Evolutionary conservation across 192 early-diverging fungal genomes (phyloP), one percentile per base, ranked within the genome.

Genomic region (Spizellomyces sp.): DNA sequence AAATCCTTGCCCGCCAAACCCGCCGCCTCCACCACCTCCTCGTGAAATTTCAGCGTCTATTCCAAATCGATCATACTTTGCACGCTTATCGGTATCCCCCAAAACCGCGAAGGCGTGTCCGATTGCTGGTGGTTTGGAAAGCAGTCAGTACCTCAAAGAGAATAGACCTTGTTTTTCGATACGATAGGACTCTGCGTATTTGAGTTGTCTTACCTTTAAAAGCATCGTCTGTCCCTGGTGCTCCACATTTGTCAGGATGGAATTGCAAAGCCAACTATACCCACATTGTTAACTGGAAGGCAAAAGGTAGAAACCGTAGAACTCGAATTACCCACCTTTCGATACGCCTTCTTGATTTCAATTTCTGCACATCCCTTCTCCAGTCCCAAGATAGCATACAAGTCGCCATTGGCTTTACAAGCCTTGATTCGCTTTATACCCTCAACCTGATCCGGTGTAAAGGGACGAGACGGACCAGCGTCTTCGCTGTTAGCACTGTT

Each of bases 201-300:
- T 54, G 50, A n/a, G 48, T 54, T 17, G 74, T 80, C 27, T 52
- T 78, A 92, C 91, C 83, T 81, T 98, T 96, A 73, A 98, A 98
- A 0, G 96, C 95, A 75, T 96, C 95, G 65, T 96, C 95, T 9
- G 95, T 94, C 14, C 96, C 95, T 5, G 95, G 94, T 7, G 96
- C 95, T 0, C 83, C 88, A 66, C 96, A 97, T 76, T 98, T 98
- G 70, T 98, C 96, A 0, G 96, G 96, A 68, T 98, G 96, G 75
- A 93, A 95, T 64, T 92, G 87, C 56, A 98, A 84, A 19, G 96
- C 96, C 46, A 95, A 82, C 88, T 94, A 73, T 45, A 5, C 62
- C 8, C 62, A 84, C 15, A 61, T 64, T 36, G 27, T 36, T 36
- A 36, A 36, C 27, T 36, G 27, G 1, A 36, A 36, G 27, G 36